Percentiles rank a stretch among this genome's conserved stretches.
These are phyloP conservation scores for Populus ilicifolia DNA, from an alignment of 345 rosid species.

Conservation along the genomic window DNA sequence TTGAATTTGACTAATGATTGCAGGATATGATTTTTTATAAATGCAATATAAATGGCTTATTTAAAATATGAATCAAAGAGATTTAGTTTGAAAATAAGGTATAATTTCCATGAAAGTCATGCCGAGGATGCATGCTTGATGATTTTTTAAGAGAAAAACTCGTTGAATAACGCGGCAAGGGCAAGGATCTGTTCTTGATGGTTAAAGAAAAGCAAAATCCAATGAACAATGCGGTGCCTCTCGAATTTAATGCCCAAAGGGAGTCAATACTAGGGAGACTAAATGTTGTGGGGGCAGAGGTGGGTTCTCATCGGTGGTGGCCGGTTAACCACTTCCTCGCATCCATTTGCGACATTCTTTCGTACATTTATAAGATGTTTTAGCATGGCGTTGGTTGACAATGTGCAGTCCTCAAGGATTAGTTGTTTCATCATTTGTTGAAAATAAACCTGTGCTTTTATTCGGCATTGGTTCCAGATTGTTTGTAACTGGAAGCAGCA, in stretches of 20 bases:
- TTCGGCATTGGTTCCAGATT: not conserved
- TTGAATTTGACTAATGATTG: not conserved
- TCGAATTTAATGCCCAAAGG: slow-evolving; percentile 5
- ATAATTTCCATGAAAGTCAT: not conserved
- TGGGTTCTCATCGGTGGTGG: slow-evolving; percentile 11
- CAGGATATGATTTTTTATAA: not conserved
- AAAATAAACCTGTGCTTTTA: not conserved
- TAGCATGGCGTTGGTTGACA: not conserved
- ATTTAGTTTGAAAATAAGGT: not conserved
- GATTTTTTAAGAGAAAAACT: no score
- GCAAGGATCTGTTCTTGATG: not conserved
- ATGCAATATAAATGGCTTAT: not conserved
- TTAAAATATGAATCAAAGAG: not conserved
- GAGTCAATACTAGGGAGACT: not conserved
- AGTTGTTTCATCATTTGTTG: not conserved
- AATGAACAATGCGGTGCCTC: slow-evolving; percentile 25
- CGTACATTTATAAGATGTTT: not conserved
- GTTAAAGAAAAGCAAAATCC: not conserved
- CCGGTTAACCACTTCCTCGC: slow-evolving; percentile 22
- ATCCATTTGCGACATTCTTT: not conserved
- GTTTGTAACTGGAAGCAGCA: not conserved
- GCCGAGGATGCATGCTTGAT: no score
- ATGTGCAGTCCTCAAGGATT: not conserved
- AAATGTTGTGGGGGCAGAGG: not conserved
- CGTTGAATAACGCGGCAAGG: no score